Conservation (phyloP, 2,329 filamentous ascomycete genomes). For the Botrytis squamosa region DNA sequence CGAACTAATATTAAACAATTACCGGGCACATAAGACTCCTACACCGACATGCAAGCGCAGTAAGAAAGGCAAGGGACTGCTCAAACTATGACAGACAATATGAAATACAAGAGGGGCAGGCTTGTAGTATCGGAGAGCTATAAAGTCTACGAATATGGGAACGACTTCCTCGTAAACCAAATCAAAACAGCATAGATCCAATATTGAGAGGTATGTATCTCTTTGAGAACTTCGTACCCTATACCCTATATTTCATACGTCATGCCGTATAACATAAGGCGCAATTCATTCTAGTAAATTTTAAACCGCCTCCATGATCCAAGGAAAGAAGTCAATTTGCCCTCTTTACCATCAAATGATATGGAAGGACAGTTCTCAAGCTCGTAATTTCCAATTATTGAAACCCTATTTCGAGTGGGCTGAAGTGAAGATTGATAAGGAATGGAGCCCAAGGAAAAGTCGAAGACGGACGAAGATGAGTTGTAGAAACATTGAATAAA, state of each 20-base stretch:
- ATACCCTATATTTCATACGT: background rate
- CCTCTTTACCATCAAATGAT: background rate
- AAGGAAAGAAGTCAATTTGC: background rate
- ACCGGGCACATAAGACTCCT: background rate
- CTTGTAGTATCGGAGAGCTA: background rate
- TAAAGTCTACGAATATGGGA: fast-evolving
- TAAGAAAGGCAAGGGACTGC: background rate
- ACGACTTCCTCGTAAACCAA: background rate
- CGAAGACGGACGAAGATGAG: background rate
- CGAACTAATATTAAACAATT: background rate
- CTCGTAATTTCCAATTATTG: background rate
- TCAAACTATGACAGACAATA: background rate
- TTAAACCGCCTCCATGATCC: background rate
- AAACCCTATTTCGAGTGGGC: background rate
- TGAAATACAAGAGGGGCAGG: background rate
- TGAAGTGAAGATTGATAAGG: background rate
- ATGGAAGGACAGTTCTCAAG: background rate
- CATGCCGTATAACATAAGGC: background rate
- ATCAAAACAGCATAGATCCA: background rate
- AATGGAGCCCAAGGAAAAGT: background rate
- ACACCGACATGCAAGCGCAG: background rate
- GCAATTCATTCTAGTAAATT: background rate
- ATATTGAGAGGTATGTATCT: background rate
- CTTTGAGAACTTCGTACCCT: background rate
- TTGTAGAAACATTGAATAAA: background rate